Base-by-base conservation (phyloP, 192 early-diverging fungal species). In the Entophlyctis helioformis region DNA sequence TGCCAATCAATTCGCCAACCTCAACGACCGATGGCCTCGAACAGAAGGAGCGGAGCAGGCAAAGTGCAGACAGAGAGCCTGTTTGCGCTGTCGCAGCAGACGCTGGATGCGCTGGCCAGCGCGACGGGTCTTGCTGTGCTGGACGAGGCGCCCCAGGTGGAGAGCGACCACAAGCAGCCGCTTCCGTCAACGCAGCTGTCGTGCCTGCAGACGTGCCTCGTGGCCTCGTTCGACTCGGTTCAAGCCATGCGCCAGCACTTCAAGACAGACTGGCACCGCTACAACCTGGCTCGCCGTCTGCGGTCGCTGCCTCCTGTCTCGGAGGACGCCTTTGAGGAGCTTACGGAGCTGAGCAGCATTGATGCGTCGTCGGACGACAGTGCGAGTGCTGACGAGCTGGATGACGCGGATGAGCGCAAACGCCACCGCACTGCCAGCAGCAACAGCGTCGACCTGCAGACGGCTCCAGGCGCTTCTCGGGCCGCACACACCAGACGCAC, bases 231-330 rank as follows among this genome's bases (percentile, higher is more conserved):
- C 27, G 20, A 16, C 44, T 10, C 25, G 18, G n/a, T 33, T 33
- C 33, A 37, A 8, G 49, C 33, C 8, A 58, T 58, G 56, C 46
- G 89, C 35, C 62, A 64, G 31, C 92, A 96, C 59, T 96, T 87
- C 59, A 77, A 80, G 32, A 81, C 81, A 18, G 89, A 96, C 66
- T 93, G 89, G 90, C 92, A 96, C 46, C 75, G 87, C 24, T 96
- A 92, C 72, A 96, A 96, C 62, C 53, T 94, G 16, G 89, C 91
- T 71, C 80, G 90, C 51, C 89, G 89, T 49, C 10, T 63, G 20
- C 23, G 22, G 9, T 32, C 24, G 12, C 18, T 43, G 23, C 42
- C 42, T 8, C 54, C 71, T 0, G 32, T 73, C 0, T 45, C 59
- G 2, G 53, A 63, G 32, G 51, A 49, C 5, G 60, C 48, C 20